A percentile compares a stretch with the other conserved stretches of the same genome.
These are phyloP conservation scores for Marsdenia floribunda DNA, from an alignment of 257 asterid genomes.

Conservation along the genomic window DNA sequence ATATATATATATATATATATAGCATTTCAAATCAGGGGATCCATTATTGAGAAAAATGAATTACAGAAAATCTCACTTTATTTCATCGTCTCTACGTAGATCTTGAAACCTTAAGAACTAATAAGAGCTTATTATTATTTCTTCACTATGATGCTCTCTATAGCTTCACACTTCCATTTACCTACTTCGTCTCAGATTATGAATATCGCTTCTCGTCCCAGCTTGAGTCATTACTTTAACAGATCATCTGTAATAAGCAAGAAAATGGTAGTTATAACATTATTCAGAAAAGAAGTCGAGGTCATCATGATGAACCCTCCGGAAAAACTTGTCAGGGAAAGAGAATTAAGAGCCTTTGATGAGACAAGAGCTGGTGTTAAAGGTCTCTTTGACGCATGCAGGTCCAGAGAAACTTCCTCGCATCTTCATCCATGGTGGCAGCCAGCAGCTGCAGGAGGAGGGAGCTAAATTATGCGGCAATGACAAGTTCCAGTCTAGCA, in stretches of 20 bases:
- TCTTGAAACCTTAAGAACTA: not conserved
- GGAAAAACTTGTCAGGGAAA: not conserved
- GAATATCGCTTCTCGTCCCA: too few species aligned
- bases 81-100: too few species aligned
- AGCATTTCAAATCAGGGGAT: too few species aligned
- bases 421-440: constrained; percentile 7
- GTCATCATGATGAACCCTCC: not conserved
- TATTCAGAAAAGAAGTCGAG: not conserved
- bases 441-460: not conserved
- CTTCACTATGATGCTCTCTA: not conserved
- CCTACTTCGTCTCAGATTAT: too few species aligned
- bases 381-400: constrained; percentile 27
- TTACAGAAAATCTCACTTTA: too few species aligned
- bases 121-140: too few species aligned
- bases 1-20: too few species aligned
- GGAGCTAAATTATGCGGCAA: not conserved
- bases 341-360: constrained; percentile 26
- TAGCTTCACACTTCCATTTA: not conserved
- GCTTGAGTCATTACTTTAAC: not conserved
- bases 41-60: too few species aligned
- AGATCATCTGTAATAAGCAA: not conserved
- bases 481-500: not conserved
- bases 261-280: not conserved
- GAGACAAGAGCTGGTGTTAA: constrained; percentile 32
- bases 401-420: constrained; percentile 21